Conservation (phyloP, 352 stramenopile species). For the Globisporangium yorkense region DNA sequence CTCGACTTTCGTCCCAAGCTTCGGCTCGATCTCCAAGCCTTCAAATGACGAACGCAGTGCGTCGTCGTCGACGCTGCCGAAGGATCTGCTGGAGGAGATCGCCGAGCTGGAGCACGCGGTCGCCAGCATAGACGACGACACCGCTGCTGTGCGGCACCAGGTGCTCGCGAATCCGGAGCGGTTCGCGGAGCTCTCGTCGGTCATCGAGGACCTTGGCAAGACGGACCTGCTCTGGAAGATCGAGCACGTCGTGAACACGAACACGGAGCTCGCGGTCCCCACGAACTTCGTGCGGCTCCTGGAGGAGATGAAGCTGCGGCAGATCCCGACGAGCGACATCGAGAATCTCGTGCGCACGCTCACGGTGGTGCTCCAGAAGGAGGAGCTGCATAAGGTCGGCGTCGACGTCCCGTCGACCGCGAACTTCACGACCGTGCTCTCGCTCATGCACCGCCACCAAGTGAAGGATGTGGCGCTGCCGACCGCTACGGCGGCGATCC, state of each 20-base stretch:
- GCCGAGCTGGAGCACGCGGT: constrained; percentile 41
- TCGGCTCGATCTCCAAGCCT: constrained; percentile 4
- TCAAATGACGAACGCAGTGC: constrained; percentile 2
- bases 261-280: constrained; percentile 50
- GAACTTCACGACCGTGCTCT: constrained; percentile 37
- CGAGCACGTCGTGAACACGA: constrained; percentile 54
- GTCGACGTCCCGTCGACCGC: constrained; percentile 43
- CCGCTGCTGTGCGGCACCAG: constrained; percentile 12
- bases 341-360: constrained; percentile 52
- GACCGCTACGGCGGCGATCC: constrained; percentile 30
- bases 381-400: constrained; percentile 31
- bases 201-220: constrained; percentile 63
- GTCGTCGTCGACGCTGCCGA: constrained; percentile 20
- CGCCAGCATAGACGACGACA: constrained; percentile 23
- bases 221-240: constrained; percentile 74
- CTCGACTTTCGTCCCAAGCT: constrained; percentile 6
- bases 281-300: constrained; percentile 34
- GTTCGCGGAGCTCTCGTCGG: constrained; percentile 51
- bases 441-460: constrained; percentile 49
- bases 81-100: constrained; percentile 53
- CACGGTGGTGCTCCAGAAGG: constrained; percentile 55
- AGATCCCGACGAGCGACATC: constrained; percentile 49
- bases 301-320: constrained; percentile 43
- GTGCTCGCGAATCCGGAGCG: constrained; percentile 55
- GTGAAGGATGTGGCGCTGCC: constrained; percentile 50